Evolutionary conservation across 768 basidiomycete species (phyloP).

Genomic region (Pulveroboletus ravenelii): DNA sequence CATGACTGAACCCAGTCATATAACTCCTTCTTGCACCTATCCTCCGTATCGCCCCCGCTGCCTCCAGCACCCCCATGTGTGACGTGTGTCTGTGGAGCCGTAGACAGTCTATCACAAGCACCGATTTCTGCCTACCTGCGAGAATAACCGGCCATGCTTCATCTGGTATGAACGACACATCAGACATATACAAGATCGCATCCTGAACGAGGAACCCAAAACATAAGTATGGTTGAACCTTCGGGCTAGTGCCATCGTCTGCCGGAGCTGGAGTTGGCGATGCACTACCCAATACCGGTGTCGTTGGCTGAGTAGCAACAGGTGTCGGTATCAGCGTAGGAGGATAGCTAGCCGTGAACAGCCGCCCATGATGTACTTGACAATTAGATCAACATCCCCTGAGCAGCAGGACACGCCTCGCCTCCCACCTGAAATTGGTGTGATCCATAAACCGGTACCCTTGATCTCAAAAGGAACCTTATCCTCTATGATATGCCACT

Average conservation of each 20-base stretch:
- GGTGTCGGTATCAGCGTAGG: constrained; percentile 41
- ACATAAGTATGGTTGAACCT: constrained; percentile 55
- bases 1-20: constrained; percentile 70
- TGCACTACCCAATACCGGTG: constrained; percentile 31
- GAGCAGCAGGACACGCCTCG: not conserved
- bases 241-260: constrained; percentile 1
- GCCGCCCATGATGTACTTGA: constrained; percentile 69
- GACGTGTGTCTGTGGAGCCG: constrained; percentile 63
- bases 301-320: constrained; percentile 32
- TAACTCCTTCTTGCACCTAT: constrained; percentile 63
- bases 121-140: constrained; percentile 31
- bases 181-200: constrained; percentile 71
- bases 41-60: constrained; percentile 51
- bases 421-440: constrained; percentile 59
- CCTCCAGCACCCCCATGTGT: constrained; percentile 70
- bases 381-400: constrained; percentile 2
- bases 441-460: constrained; percentile 57
- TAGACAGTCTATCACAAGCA: constrained; percentile 77
- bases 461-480: constrained; percentile 62
- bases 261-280: constrained; percentile 20
- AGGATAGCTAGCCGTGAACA: constrained; percentile 44
- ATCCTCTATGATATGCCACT: constrained; percentile 78
- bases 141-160: constrained; percentile 56
- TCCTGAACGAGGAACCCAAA: constrained; percentile 69
- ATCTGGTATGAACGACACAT: constrained; percentile 77